Evolutionary conservation across 345 rosid species (phyloP), one percentile per base, ranked within the genome.

Genomic region (Murraya koenigii): DNA sequence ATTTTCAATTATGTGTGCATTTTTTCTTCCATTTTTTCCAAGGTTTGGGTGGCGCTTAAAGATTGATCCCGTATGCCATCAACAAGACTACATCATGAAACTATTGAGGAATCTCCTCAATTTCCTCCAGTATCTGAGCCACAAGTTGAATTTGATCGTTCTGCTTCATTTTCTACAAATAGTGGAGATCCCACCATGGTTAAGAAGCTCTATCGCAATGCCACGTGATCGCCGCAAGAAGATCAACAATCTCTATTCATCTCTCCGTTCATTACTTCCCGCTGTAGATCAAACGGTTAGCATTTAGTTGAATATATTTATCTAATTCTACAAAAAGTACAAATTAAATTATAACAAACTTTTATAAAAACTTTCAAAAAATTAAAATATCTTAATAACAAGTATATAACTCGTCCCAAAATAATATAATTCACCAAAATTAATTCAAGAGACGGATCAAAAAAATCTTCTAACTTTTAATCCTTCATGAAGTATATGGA

Each of bases 161-260:
- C 69, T 33, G 69, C 69, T 32, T 65, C 69, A 49, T 64, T 49
- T 15, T 64, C 49, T 2, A 44, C 26, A 58, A 72, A 61, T 61
- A 59, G 76, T 13, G 73, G 75, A 58, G 84, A 76, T 63, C 82
- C 60, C 23, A 63, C 30, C 14, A 35, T 66, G 75, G 79, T 36
- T 15, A 84, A 84, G 84, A 84, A 84, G 81, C 81, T 85, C 4
- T 75, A 80, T 39, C 87, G 82, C 79, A 85, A 85, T 28, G 85
- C 87, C 7, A 78, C 72, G 87, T 52, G 71, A 75, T 22, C 82
- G 87, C 23, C 73, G 85, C 9, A 85, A 78, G 82, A 80, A 72
- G 78, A 80, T 82, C 67, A 85, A 85, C 54, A 41, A 23, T 32
- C 49, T 82, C 44, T 85, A 77, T 26, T 80, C 82, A 30, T 75